These are phyloP conservation scores for Chrysophaeum taylorii DNA, from an alignment of 352 stramenopile species.

Conservation along the genomic window DNA sequence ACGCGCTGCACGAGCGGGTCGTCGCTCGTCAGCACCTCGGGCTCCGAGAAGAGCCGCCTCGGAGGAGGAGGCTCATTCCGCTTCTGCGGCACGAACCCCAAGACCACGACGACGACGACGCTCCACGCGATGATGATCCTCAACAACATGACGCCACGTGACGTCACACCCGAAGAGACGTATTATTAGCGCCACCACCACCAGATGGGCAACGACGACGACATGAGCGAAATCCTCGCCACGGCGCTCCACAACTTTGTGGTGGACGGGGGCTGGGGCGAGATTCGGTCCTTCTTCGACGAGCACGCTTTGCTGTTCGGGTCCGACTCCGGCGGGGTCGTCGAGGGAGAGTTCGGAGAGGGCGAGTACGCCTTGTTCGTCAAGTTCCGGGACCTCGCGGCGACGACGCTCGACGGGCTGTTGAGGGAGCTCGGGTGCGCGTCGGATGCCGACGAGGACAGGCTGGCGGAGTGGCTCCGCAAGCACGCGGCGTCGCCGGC, in stretches of 20 bases:
- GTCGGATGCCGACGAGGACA: neutral
- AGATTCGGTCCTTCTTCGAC: neutral
- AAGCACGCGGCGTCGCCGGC: neutral
- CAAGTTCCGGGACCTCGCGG: neutral
- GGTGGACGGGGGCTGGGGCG: neutral
- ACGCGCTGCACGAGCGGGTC: slow-evolving; percentile 51
- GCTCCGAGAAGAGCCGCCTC: neutral
- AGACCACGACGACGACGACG: too few relatives aligned
- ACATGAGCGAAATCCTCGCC: too few relatives aligned
- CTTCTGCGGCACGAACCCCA: too few relatives aligned
- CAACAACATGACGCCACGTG: too few relatives aligned
- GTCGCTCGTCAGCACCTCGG: slow-evolving; percentile 29
- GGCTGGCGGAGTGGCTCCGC: neutral
- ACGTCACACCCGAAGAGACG: too few relatives aligned
- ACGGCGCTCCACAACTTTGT: too few relatives aligned
- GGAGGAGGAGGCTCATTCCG: too few relatives aligned
- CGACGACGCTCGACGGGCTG: neutral
- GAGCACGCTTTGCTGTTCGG: neutral
- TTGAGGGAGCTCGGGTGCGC: neutral
- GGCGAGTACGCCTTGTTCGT: neutral
- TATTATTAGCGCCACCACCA: too few relatives aligned
- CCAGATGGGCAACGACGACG: too few relatives aligned
- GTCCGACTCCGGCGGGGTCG: neutral
- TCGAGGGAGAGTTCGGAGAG: neutral
- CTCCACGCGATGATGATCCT: too few relatives aligned